Percentiles rank a stretch among this genome's conserved stretches.
Evolutionary conservation across 1,284 basidiomycete species (phyloP).

Genomic region (Ceratobasidium theobromae): DNA sequence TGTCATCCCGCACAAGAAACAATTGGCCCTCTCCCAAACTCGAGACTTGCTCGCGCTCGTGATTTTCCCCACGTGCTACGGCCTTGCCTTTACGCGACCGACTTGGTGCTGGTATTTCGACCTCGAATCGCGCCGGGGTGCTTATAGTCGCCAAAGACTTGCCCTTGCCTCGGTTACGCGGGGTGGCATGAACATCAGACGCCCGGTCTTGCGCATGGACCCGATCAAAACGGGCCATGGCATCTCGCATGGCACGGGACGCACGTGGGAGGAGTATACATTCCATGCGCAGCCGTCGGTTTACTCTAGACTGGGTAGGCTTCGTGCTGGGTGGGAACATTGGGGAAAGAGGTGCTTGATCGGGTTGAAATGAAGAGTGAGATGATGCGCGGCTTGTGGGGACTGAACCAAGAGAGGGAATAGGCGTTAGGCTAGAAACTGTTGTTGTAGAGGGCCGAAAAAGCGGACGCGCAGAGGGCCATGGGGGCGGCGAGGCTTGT

Average conservation of each 20-base stretch:
- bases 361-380: neutral
- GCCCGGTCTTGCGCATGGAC: neutral
- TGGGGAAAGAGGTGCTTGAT: neutral
- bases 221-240: neutral
- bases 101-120: neutral
- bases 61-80: neutral
- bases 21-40: neutral
- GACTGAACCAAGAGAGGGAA: neutral
- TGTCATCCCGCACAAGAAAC: no score
- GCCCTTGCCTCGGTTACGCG: neutral
- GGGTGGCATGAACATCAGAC: neutral
- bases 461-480: neutral
- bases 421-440: neutral
- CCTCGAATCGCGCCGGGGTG: neutral
- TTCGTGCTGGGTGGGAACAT: neutral
- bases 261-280: conserved; percentile 12
- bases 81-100: neutral
- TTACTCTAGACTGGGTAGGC: no score
- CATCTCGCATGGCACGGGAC: neutral
- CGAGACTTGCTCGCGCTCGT: neutral
- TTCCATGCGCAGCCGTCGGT: conserved; percentile 4
- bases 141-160: no score
- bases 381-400: neutral
- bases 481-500: neutral
- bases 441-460: neutral